phyloP scores from a whole-genome alignment of 1,284 basidiomycete species.

The Xanthoconium separans region DNA sequence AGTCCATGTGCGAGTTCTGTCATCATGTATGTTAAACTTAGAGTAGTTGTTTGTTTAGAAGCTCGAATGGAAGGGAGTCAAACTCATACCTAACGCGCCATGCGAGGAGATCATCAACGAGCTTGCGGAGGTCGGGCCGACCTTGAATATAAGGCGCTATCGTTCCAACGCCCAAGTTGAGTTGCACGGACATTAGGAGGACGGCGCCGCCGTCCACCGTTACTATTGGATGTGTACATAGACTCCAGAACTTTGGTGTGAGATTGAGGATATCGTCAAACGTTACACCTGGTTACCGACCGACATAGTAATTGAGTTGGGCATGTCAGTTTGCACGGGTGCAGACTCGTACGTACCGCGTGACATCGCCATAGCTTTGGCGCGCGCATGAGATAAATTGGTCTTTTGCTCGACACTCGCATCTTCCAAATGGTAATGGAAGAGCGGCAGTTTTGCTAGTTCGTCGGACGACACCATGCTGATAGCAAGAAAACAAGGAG shows the following conservation, averaged over 20 bases:
- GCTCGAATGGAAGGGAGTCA: too few relatives aligned
- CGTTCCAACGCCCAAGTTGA: not conserved
- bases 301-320: too few relatives aligned
- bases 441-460: not conserved
- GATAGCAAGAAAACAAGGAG: not conserved
- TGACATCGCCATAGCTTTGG: conserved; percentile 1
- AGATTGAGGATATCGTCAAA: not conserved
- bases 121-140: not conserved
- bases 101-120: not conserved
- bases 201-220: not conserved
- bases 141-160: not conserved
- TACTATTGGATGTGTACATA: not conserved
- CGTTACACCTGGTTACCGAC: not conserved
- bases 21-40: conserved; percentile 1
- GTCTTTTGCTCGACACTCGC: conserved; percentile 1
- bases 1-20: not conserved
- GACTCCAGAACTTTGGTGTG: not conserved
- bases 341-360: not conserved
- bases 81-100: not conserved
- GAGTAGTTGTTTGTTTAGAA: not conserved
- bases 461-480: not conserved
- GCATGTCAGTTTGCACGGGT: not conserved
- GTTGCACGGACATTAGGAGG: not conserved
- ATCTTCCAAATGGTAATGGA: not conserved
- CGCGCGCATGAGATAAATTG: conserved; percentile 1